These are phyloP conservation scores for Rutstroemia sp. DNA, from an alignment of 2,329 filamentous ascomycete genomes.

Conservation along the genomic window DNA sequence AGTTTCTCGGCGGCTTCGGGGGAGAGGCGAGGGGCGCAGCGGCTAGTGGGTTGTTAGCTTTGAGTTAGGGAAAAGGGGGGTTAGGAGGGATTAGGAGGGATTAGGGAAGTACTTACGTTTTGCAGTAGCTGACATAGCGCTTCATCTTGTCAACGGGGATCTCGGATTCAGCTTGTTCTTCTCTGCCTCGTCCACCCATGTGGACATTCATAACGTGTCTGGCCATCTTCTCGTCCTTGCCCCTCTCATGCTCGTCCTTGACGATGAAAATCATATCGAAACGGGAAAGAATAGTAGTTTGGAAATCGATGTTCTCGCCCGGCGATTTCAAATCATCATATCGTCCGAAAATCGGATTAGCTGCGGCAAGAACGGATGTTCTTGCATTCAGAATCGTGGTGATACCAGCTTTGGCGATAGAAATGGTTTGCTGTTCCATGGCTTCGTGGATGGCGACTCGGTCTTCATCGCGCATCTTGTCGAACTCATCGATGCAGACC, in stretches of 20 bases:
- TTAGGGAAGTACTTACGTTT: slow-evolving; percentile 56
- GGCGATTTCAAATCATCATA: slow-evolving; percentile 98
- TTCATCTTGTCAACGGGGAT: slow-evolving; percentile 96
- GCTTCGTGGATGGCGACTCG: slow-evolving; percentile 45
- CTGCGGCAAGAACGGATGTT: slow-evolving; percentile 90
- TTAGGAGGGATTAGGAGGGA: neutral
- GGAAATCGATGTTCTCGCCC: slow-evolving; percentile 98
- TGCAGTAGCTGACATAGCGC: slow-evolving; percentile 95
- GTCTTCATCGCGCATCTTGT: slow-evolving; percentile 99
- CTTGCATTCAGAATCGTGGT: slow-evolving; percentile 95
- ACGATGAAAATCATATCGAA: slow-evolving; percentile 99
- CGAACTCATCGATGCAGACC: slow-evolving; percentile 98
- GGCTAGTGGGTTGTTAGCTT: slow-evolving; percentile 41
- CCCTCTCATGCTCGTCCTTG: slow-evolving; percentile 84
- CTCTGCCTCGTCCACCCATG: slow-evolving; percentile 78
- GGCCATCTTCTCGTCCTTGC: slow-evolving; percentile 86
- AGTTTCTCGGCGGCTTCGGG: slow-evolving; percentile 91
- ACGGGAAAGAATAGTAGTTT: slow-evolving; percentile 94
- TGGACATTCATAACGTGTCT: slow-evolving; percentile 97
- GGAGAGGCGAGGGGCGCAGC: slow-evolving; percentile 86
- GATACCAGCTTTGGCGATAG: slow-evolving; percentile 96
- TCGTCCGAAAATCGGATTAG: slow-evolving; percentile 94
- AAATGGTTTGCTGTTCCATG: slow-evolving; percentile 99
- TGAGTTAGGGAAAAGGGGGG: neutral
- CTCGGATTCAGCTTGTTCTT: slow-evolving; percentile 78